Percentiles rank a stretch among this genome's conserved stretches.
Evolutionary conservation across 192 early-diverging fungal genomes (phyloP).

Genomic region (Rhizophagus sp.): DNA sequence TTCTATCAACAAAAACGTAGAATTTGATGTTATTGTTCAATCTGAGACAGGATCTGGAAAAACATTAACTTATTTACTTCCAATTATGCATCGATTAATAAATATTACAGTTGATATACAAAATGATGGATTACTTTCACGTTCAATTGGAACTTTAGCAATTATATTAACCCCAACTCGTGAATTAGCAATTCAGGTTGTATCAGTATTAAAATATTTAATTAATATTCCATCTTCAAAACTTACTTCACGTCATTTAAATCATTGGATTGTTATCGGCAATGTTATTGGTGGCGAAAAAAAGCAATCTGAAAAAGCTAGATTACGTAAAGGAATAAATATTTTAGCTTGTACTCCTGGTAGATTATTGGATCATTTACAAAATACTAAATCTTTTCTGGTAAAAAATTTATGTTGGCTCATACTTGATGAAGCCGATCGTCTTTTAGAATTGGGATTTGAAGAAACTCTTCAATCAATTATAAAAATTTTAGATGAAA

Average conservation of each 20-base stretch:
- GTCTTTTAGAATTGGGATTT: slow-evolving; percentile 93
- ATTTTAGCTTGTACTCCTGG: slow-evolving; percentile 95
- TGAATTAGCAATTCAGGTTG: slow-evolving; percentile 95
- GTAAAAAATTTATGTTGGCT: slow-evolving; percentile 89
- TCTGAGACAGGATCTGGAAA: slow-evolving; percentile 98
- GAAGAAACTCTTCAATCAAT: slow-evolving; percentile 76
- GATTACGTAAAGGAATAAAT: slow-evolving; percentile 83
- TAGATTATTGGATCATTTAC: slow-evolving; percentile 85
- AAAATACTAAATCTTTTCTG: slow-evolving; percentile 82
- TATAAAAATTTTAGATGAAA: slow-evolving; percentile 61
- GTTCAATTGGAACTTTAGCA: slow-evolving; percentile 83
- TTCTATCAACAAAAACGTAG: slow-evolving; percentile 42
- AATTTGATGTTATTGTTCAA: slow-evolving; percentile 87
- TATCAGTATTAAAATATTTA: slow-evolving; percentile 72
- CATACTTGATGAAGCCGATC: slow-evolving; percentile 97
- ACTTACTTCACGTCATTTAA: slow-evolving; percentile 41
- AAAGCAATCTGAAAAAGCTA: slow-evolving; percentile 78
- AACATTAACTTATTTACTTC: slow-evolving; percentile 91
- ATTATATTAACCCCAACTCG: slow-evolving; percentile 96
- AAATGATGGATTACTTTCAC: slow-evolving; percentile 44
- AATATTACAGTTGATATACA: slow-evolving; percentile 50
- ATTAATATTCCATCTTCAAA: slow-evolving; percentile 57
- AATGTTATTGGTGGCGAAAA: slow-evolving; percentile 82
- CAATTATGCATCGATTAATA: slow-evolving; percentile 88
- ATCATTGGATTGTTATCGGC: slow-evolving; percentile 83